Evolutionary conservation across 768 basidiomycete genomes (phyloP), one percentile per base, ranked within the genome.

Genomic region (Tylopilus felleus): DNA sequence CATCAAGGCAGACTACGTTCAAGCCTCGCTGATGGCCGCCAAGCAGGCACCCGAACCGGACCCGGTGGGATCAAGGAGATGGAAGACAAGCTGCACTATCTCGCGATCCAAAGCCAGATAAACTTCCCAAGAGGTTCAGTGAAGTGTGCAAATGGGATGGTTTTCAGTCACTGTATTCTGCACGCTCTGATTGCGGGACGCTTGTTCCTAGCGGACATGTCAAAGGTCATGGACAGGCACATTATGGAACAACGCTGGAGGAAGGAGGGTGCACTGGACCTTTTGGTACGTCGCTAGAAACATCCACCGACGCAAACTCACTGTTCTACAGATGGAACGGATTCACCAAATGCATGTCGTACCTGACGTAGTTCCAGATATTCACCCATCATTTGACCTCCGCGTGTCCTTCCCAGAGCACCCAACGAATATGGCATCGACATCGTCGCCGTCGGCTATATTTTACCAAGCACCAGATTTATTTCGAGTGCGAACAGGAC

Each of bases 261-360:
- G 52, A 85, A 85, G 48, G 83, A 90, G 41, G 95, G 93, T 2
- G 79, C 79, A 27, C 75, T 98, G 33, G 94, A 97, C 66, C 74
- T 93, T 33, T 74, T 98, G 68, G 93, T 93, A 29, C 14, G 54
- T 31, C 13, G 17, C 40, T 28, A 23, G 6, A 14, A 27, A 13
- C 3, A 25, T 5, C 13, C 19, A n/a, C 40, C 13, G 1, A 46
- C 25, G 27, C 46, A 14, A 21, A 22, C n/a, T 42, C 28, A 47
- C 22, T 31, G 9, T 12, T 38, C 19, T 27, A 28, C 8, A 94
- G 88, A 97, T 97, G 93, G 90, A 97, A 66, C 88, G 95, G 65
- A 65, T 98, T 42, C 79, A 92, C 61, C 90, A 94, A 73, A 93
- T 97, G 92, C 74, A 85, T 47, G 85, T 98, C 53, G 77, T 97